Conservation (phyloP, 495 filamentous ascomycete species). For the Annulohypoxylon nitens region DNA sequence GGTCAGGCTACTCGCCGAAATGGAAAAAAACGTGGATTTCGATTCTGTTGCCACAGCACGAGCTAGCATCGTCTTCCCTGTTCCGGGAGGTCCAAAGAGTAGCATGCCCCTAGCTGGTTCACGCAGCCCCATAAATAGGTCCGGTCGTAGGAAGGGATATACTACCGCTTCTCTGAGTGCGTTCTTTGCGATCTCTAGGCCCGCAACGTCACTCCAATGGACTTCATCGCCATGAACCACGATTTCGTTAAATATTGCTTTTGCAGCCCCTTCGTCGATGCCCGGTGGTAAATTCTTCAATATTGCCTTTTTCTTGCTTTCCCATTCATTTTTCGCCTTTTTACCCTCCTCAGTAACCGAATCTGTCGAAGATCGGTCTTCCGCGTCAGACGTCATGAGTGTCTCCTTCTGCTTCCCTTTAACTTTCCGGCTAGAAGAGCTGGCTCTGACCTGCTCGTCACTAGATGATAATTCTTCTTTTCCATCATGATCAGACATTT, state of each 20-base stretch:
- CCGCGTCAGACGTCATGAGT: conserved; percentile 29
- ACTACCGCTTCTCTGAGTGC: conserved; percentile 97
- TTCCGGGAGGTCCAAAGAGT: conserved; percentile 95
- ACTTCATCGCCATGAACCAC: conserved; percentile 95
- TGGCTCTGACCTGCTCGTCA: conserved; percentile 35
- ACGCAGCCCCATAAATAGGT: conserved; percentile 93
- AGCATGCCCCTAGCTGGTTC: conserved; percentile 97
- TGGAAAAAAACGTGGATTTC: conserved; percentile 96
- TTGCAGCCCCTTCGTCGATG: conserved; percentile 83
- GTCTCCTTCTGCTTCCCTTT: conserved; percentile 50
- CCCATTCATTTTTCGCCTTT: conserved; percentile 64
- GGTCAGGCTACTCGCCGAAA: conserved; percentile 92
- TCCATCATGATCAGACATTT: conserved; percentile 22
- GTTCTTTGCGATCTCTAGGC: conserved; percentile 89
- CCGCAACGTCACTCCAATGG: conserved; percentile 94
- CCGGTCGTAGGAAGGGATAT: conserved; percentile 95
- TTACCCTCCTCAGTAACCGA: conserved; percentile 53
- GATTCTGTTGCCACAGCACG: conserved; percentile 96
- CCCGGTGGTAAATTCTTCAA: conserved; percentile 82
- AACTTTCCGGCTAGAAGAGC: conserved; percentile 18
- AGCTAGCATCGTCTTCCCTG: conserved; percentile 98
- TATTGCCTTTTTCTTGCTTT: conserved; percentile 63
- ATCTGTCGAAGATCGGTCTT: conserved; percentile 52
- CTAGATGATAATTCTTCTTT: conserved; percentile 38
- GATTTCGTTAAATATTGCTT: conserved; percentile 95